Evolutionary conservation across 2,329 filamentous ascomycete species (phyloP).

Genomic region (Fusarium anguioides): DNA sequence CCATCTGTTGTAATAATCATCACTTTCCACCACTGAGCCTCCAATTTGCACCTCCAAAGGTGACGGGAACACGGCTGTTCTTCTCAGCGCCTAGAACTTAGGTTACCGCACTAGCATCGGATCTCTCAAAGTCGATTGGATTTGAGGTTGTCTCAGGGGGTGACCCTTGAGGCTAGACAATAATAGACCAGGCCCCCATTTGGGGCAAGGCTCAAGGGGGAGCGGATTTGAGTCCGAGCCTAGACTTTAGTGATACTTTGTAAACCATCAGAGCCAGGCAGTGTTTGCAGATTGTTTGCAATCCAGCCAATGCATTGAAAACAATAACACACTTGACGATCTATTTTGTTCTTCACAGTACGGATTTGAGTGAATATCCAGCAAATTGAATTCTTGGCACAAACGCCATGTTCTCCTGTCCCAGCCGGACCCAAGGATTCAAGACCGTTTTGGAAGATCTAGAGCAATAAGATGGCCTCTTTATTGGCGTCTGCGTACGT

Average conservation of each 20-base stretch:
- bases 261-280: conserved; percentile 4
- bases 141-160: conserved; percentile 43
- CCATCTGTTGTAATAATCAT: conserved; percentile 8
- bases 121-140: conserved; percentile 40
- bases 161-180: conserved; percentile 39
- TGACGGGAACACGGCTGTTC: conserved; percentile 13
- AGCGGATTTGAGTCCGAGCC: conserved; percentile 39
- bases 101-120: conserved; percentile 36
- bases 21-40: conserved; percentile 2
- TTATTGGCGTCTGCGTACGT: conserved; percentile 2
- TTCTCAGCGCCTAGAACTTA: conserved; percentile 26
- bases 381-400: not conserved
- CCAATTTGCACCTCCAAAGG: conserved; percentile 7
- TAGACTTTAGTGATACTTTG: too few relatives aligned
- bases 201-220: conserved; percentile 16
- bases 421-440: not conserved
- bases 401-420: conserved; percentile 12
- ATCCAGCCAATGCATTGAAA: conserved; percentile 17
- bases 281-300: conserved; percentile 7
- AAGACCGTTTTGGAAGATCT: conserved; percentile 2
- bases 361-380: not conserved
- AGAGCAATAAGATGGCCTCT: conserved; percentile 1
- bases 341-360: not conserved
- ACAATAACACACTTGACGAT: conserved; percentile 25
- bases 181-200: conserved; percentile 32